A percentile compares a stretch with the other conserved stretches of the same genome.
Conservation (phyloP, 192 early-diverging fungal species). For the Paraglomus brasilianum region DNA sequence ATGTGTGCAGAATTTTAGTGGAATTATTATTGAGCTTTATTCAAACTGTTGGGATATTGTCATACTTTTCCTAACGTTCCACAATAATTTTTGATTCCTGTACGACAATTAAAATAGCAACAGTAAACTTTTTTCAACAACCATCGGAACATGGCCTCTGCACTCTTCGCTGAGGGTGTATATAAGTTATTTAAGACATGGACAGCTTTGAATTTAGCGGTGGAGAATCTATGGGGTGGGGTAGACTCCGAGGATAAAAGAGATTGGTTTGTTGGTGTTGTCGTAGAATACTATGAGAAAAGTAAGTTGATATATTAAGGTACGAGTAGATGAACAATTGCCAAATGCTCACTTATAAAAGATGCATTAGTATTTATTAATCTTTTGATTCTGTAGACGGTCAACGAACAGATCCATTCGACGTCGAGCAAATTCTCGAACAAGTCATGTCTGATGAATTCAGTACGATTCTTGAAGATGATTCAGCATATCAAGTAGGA, state of each 20-base stretch:
- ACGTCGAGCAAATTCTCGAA: constrained; percentile 52
- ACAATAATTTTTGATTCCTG: too few relatives aligned
- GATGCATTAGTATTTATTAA: background rate
- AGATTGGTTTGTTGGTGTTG: constrained; percentile 62
- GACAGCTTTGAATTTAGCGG: constrained; percentile 72
- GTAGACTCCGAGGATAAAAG: constrained; percentile 63
- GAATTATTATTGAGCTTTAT: too few relatives aligned
- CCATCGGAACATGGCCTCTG: too few relatives aligned
- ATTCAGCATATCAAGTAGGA: constrained; percentile 53
- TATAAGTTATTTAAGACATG: constrained; percentile 61
- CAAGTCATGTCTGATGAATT: constrained; percentile 62
- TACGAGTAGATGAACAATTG: background rate
- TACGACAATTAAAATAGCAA: too few relatives aligned
- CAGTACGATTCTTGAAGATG: constrained; percentile 51
- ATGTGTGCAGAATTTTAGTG: too few relatives aligned
- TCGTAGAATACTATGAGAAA: constrained; percentile 63
- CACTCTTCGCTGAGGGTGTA: constrained; percentile 56
- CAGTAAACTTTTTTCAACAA: too few relatives aligned
- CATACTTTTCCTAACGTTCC: too few relatives aligned
- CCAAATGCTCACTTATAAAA: background rate
- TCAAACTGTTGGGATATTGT: too few relatives aligned
- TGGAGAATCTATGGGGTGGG: constrained; percentile 72
- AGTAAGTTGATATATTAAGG: constrained; percentile 37
- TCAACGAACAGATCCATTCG: constrained; percentile 50
- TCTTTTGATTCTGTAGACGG: constrained; percentile 42